Base-by-base conservation (phyloP, 2,329 filamentous ascomycete species). In the Thermochaetoides dissita region DNA sequence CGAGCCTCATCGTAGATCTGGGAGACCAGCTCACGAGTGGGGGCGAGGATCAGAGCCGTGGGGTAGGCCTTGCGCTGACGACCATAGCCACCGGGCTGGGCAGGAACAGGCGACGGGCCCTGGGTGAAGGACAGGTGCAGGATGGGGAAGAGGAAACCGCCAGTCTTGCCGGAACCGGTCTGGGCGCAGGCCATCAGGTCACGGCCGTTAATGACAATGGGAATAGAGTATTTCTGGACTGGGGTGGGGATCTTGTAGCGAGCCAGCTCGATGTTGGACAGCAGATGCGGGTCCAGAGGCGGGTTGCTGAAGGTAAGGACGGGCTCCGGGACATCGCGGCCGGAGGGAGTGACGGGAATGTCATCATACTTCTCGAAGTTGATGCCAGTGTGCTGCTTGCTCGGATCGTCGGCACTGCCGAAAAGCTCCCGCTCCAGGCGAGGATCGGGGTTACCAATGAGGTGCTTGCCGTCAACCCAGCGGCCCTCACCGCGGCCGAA, bases 321-420 rank as follows among this genome's bases (percentile, higher is more conserved):
- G 34, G 89, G 83, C 59, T 96, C 91, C 37, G 91, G 91, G 41
- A 96, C 87, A 59, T 94, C 79, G 41, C 86, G 81, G 47, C 91
- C 91, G 46, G 89, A 95, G 50, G 91, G 91, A 68, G 96, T 91
- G 51, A 98, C 91, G 42, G 91, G 91, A 53, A 98, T 98, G 64
- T 98, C 91, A 60, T 98, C 91, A 67, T 98, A 98, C 74, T 98
- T 98, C 71, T 94, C 82, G 62, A 98, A 98, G 76, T 98, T 98
- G 82, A 98, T 96, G 66, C 91, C 91, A 31, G 87, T 95, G 58
- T 93, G 84, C 64, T 94, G 84, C 74, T 95, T 96, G 53, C 82
- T 79, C 49, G 89, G 86, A 59, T 96, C 91, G 63, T 96, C 89
- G 55, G 81, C 70, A 39, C 82, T 71, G 58, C 91, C 91, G 62